These are phyloP conservation scores for Leccinum olivaceopallidum DNA, from an alignment of 768 basidiomycete genomes.

Conservation along the genomic window DNA sequence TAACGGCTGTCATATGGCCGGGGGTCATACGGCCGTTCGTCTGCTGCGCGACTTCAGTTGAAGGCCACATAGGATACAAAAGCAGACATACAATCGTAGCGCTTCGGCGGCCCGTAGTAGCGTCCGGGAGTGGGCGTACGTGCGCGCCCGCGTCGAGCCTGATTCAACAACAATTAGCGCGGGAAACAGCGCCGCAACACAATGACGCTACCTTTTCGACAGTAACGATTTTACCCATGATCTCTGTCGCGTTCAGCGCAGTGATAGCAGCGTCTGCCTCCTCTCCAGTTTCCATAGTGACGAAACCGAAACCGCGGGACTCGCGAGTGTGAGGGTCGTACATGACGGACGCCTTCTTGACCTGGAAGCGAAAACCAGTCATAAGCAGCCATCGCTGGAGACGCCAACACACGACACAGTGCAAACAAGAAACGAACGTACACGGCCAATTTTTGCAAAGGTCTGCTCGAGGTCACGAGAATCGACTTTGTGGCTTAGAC, in stretches of 20 bases:
- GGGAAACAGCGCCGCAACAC: not conserved
- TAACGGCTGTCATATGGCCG: conserved; percentile 91
- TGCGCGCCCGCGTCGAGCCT: conserved; percentile 90
- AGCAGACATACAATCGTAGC: conserved; percentile 55
- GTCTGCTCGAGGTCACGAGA: conserved; percentile 85
- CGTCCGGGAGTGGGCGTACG: conserved; percentile 92
- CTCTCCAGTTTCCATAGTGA: conserved; percentile 78
- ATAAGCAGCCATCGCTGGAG: conserved; percentile 8
- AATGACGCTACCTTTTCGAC: conserved; percentile 74
- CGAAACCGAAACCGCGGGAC: conserved; percentile 85
- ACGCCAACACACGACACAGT: not conserved
- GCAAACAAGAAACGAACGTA: conserved; percentile 36
- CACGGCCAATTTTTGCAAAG: conserved; percentile 87
- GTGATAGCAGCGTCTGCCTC: conserved; percentile 93
- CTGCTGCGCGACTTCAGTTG: conserved; percentile 36
- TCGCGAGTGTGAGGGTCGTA: conserved; percentile 71
- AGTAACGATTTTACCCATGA: conserved; percentile 84
- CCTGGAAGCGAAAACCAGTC: conserved; percentile 24
- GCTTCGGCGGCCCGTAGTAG: conserved; percentile 93
- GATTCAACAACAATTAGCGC: conserved; percentile 7
- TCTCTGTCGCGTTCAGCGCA: conserved; percentile 76
- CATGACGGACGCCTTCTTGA: conserved; percentile 71
- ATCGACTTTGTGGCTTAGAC: conserved; percentile 62
- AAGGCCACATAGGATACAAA: not conserved
- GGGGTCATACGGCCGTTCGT: conserved; percentile 88